A percentile compares a stretch with the other conserved stretches of the same genome.
phyloP scores from a whole-genome alignment of 73 alveolate species.

The Stentor roeselii region DNA sequence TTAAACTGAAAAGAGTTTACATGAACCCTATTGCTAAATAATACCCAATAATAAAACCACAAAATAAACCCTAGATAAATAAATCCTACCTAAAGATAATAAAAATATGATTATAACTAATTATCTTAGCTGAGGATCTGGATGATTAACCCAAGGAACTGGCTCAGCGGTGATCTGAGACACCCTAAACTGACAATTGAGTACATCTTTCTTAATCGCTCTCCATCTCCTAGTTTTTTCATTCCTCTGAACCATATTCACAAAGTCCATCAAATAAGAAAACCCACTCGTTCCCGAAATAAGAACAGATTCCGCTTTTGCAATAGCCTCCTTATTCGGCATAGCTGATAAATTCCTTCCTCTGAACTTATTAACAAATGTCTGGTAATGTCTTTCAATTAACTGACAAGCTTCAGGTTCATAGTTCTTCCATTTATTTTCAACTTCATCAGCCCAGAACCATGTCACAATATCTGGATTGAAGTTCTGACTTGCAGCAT shows the following conservation, averaged over 20 bases:
- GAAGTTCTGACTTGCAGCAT: neutral
- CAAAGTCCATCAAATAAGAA: neutral
- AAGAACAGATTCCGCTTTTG: neutral
- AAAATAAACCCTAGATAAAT: too few relatives aligned
- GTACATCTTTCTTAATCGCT: neutral
- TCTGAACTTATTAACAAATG: neutral
- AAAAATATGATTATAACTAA: too few relatives aligned
- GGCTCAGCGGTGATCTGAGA: neutral
- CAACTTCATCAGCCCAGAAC: neutral
- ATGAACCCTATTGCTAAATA: too few relatives aligned
- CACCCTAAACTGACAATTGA: neutral
- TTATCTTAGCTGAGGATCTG: too few relatives aligned
- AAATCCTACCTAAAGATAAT: too few relatives aligned
- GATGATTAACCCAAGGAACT: neutral
- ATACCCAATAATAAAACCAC: too few relatives aligned
- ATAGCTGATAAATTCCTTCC: neutral
- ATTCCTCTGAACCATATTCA: neutral
- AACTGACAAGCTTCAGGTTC: constrained; percentile 2
- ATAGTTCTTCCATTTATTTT: neutral
- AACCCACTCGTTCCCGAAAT: neutral
- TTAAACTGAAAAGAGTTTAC: too few relatives aligned
- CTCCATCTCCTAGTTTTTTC: neutral
- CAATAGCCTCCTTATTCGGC: neutral
- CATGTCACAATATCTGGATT: neutral
- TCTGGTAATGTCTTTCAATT: neutral